A percentile compares a stretch with the other conserved stretches of the same genome.
Evolutionary conservation across 2,329 filamentous ascomycete genomes (phyloP).

Genomic region (Trichoderma oligosporum): DNA sequence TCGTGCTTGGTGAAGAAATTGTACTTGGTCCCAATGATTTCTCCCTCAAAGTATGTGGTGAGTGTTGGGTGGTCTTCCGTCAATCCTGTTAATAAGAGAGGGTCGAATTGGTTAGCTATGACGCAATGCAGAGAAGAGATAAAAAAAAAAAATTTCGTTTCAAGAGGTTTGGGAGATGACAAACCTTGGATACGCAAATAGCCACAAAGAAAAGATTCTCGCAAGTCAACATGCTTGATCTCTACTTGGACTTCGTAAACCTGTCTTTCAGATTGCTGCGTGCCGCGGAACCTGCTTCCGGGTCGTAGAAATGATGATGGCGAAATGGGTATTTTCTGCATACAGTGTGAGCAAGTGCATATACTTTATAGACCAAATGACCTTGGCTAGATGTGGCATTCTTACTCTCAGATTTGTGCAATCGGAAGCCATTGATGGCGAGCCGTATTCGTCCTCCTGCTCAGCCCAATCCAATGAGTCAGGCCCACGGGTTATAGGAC

Average conservation of each 20-base stretch:
- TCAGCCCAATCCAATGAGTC: constrained; percentile 26
- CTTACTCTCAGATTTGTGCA: constrained; percentile 38
- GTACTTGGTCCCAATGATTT: constrained; percentile 94
- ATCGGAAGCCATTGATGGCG: constrained; percentile 38
- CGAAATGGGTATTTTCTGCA: constrained; percentile 68
- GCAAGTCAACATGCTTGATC: constrained; percentile 93
- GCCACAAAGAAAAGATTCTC: constrained; percentile 89
- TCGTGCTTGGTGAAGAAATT: constrained; percentile 88
- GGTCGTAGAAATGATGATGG: constrained; percentile 82
- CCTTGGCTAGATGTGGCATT: not conserved
- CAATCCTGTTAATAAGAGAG: constrained; percentile 55
- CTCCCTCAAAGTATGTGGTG: constrained; percentile 96
- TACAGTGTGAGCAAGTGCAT: not conserved
- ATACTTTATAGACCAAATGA: not conserved
- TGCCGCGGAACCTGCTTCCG: constrained; percentile 84
- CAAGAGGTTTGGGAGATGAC: not conserved
- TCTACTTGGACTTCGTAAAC: constrained; percentile 95
- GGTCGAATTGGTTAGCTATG: constrained; percentile 17
- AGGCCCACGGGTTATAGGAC: constrained; percentile 23
- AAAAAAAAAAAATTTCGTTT: not conserved
- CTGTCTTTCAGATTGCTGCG: constrained; percentile 88
- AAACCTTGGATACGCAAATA: constrained; percentile 92
- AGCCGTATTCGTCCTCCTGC: constrained; percentile 32
- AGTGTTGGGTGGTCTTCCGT: constrained; percentile 96
- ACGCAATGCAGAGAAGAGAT: constrained; percentile 2